Percentiles rank a stretch among this genome's conserved stretches.
phyloP scores from a whole-genome alignment of 768 basidiomycete species.

The Daedaleopsis sinensis region DNA sequence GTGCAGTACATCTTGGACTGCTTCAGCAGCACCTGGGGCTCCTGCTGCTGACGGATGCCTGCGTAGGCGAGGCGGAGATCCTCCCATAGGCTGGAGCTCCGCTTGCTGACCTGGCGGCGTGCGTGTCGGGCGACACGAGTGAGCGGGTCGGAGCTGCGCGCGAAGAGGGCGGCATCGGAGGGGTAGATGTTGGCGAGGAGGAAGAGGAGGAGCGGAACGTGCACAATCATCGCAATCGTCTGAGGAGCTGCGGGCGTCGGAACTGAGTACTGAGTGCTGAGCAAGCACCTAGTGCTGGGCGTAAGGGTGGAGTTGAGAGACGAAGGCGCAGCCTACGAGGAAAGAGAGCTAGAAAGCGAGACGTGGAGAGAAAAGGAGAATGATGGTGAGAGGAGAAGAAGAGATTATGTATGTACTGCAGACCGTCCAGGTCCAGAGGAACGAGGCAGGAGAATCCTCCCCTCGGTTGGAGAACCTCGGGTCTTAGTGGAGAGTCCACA shows the following conservation, averaged over 20 bases:
- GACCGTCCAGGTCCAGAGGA: slow-evolving; percentile 3
- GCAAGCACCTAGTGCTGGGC: slow-evolving; percentile 3
- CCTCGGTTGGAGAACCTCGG: slow-evolving; percentile 11
- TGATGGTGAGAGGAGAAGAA: slow-evolving; percentile 8
- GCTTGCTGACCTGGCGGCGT: slow-evolving; percentile 57
- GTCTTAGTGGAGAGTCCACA: no score
- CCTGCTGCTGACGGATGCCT: slow-evolving; percentile 44
- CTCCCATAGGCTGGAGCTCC: slow-evolving; percentile 62
- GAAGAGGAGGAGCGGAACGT: slow-evolving; percentile 33
- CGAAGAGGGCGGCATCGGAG: slow-evolving; percentile 29
- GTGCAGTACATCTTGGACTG: slow-evolving; percentile 26
- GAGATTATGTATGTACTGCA: slow-evolving; percentile 24
- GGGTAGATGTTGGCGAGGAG: slow-evolving; percentile 33
- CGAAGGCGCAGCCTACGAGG: slow-evolving; percentile 18
- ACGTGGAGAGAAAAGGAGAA: slow-evolving; percentile 4
- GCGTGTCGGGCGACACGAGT: slow-evolving; percentile 48
- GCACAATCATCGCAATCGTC: slow-evolving; percentile 32
- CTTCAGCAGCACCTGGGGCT: slow-evolving; percentile 9
- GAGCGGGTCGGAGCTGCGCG: slow-evolving; percentile 37
- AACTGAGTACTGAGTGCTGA: neutral
- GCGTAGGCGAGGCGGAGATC: slow-evolving; percentile 72
- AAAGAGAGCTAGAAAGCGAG: slow-evolving; percentile 1
- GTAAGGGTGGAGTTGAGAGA: slow-evolving; percentile 4
- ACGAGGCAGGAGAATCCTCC: neutral
- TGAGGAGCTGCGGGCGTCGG: neutral